Conservation (phyloP, 768 basidiomycete species). For the Boletellus ananiceps region DNA sequence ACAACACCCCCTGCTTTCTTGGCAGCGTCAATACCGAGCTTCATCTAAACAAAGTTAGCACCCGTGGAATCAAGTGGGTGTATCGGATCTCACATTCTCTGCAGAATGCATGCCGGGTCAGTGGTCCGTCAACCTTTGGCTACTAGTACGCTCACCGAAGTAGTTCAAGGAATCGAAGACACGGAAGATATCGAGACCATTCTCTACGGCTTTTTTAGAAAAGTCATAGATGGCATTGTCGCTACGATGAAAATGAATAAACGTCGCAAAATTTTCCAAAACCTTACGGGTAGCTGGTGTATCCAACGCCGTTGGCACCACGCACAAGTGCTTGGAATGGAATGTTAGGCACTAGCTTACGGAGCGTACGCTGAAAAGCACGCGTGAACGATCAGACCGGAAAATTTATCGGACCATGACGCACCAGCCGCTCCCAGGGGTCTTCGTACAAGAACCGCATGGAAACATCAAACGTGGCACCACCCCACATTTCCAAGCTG, state of each 20-base stretch:
- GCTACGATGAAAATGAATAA: slow-evolving; percentile 35
- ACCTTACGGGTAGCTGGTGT: slow-evolving; percentile 93
- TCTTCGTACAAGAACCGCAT: slow-evolving; percentile 99
- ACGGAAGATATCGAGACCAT: slow-evolving; percentile 98
- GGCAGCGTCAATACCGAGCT: slow-evolving; percentile 96
- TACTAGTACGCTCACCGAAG: slow-evolving; percentile 58
- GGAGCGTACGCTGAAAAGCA: slow-evolving; percentile 65
- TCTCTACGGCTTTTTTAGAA: slow-evolving; percentile 99
- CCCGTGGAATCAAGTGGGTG: not conserved
- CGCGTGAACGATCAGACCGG: slow-evolving; percentile 9
- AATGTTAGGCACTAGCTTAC: slow-evolving; percentile 96
- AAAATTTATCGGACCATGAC: slow-evolving; percentile 21
- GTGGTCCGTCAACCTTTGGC: not conserved
- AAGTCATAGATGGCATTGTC: slow-evolving; percentile 99
- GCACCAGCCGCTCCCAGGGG: slow-evolving; percentile 94
- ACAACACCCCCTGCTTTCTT: slow-evolving; percentile 99
- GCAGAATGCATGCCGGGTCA: slow-evolving; percentile 7
- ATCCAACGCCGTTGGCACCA: slow-evolving; percentile 98
- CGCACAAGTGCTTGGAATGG: slow-evolving; percentile 97
- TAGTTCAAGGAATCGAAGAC: slow-evolving; percentile 99
- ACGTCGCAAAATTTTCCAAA: not conserved
- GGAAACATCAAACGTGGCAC: slow-evolving; percentile 97
- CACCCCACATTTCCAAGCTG: slow-evolving; percentile 98
- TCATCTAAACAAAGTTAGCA: slow-evolving; percentile 58
- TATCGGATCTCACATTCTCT: slow-evolving; percentile 62